These are phyloP conservation scores for Vaccinium darrowii DNA, from an alignment of 148 eudicot species.

Conservation along the genomic window DNA sequence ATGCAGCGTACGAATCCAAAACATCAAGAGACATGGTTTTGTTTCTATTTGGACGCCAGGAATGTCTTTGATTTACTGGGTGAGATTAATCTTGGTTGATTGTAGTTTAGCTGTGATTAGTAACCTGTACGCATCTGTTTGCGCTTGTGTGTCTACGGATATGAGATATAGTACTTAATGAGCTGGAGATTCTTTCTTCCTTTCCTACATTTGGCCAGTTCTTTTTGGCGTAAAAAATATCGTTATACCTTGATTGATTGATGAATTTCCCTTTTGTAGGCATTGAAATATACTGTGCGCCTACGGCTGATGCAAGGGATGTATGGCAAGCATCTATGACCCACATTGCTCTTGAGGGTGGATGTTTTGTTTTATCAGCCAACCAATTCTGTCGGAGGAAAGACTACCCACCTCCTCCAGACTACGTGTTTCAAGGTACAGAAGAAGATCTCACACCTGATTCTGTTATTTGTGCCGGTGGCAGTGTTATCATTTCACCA, in stretches of 20 bases:
- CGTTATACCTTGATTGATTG: not conserved
- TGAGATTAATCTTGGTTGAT: not conserved
- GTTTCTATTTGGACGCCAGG: not conserved
- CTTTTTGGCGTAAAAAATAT: not conserved
- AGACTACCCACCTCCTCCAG: slow-evolving; percentile 93
- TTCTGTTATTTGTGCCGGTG: slow-evolving; percentile 89
- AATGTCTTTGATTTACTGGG: not conserved
- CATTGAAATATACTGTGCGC: slow-evolving; percentile 97
- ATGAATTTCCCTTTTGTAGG: slow-evolving; percentile 38
- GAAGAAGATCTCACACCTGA: slow-evolving; percentile 85
- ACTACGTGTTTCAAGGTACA: slow-evolving; percentile 53
- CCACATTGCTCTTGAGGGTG: slow-evolving; percentile 96
- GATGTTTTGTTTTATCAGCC: slow-evolving; percentile 87
- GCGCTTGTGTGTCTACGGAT: not conserved
- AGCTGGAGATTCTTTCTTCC: not conserved
- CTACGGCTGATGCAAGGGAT: slow-evolving; percentile 88
- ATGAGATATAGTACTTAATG: not conserved
- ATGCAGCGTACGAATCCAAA: not conserved
- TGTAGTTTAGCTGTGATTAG: not conserved
- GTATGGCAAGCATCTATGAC: slow-evolving; percentile 96
- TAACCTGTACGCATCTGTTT: not conserved
- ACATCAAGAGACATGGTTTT: not conserved
- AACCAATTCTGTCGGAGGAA: slow-evolving; percentile 86
- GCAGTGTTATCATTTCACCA: slow-evolving; percentile 92
- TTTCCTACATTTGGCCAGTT: not conserved